A percentile compares a stretch with the other conserved stretches of the same genome.
Conservation (phyloP, 2,329 filamentous ascomycete genomes). For the Phialophora expanda region DNA sequence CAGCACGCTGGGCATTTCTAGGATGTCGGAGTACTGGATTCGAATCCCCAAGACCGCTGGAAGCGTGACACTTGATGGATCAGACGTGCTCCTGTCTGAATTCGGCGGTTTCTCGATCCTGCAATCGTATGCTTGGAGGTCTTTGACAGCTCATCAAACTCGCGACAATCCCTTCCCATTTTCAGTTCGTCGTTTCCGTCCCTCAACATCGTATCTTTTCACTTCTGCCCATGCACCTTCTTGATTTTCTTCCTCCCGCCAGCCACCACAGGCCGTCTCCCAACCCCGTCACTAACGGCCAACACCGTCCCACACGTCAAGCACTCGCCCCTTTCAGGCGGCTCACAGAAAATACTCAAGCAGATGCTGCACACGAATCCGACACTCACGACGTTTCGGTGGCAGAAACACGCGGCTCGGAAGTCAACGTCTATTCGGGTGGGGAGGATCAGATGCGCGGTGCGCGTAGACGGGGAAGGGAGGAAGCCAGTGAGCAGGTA, state of each 20-base stretch:
- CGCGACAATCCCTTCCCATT: background rate
- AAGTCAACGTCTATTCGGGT: slow-evolving; percentile 91
- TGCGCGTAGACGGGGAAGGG: slow-evolving; percentile 69
- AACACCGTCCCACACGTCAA: slow-evolving; percentile 82
- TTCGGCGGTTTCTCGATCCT: no score
- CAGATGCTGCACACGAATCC: slow-evolving; percentile 97
- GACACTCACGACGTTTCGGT: slow-evolving; percentile 85
- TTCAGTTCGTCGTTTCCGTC: background rate
- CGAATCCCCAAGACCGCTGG: background rate
- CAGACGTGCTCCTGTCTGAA: background rate
- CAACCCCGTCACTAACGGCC: slow-evolving; percentile 71
- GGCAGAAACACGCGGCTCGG: slow-evolving; percentile 97
- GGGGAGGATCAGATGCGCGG: slow-evolving; percentile 71
- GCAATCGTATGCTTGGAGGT: background rate
- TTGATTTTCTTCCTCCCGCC: slow-evolving; percentile 79
- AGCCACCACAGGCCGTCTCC: slow-evolving; percentile 54
- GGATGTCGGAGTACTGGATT: background rate
- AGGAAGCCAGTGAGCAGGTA: slow-evolving; percentile 94
- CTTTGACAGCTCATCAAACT: background rate
- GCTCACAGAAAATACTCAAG: slow-evolving; percentile 85
- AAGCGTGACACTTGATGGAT: background rate
- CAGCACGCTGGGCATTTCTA: background rate
- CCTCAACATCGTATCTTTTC: background rate
- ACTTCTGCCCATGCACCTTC: slow-evolving; percentile 50
- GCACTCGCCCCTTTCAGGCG: slow-evolving; percentile 69